Evolutionary conservation across 805 yeast species (phyloP).

Genomic region (Babjeviella inositovora): DNA sequence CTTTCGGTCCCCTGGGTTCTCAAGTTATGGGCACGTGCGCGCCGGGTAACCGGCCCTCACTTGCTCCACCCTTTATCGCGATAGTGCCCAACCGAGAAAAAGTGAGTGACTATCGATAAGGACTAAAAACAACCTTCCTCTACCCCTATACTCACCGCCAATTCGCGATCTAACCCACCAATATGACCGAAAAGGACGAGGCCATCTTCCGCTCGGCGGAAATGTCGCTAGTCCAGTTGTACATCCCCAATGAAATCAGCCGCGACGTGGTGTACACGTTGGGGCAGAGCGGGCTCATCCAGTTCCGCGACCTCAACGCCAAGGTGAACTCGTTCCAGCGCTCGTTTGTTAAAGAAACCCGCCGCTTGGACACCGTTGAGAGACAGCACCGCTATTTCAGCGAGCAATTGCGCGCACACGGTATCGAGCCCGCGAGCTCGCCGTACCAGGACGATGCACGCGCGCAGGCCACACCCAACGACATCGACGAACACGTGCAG

Average conservation of each 20-base stretch:
- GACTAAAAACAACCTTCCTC: too few relatives aligned
- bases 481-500: conserved; percentile 55
- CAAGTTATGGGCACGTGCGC: too few relatives aligned
- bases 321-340: conserved; percentile 79
- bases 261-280: conserved; percentile 74
- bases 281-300: conserved; percentile 77
- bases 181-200: conserved; percentile 19
- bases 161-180: too few relatives aligned
- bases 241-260: conserved; percentile 39
- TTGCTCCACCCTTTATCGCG: too few relatives aligned
- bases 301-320: conserved; percentile 78
- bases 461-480: too few relatives aligned
- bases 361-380: conserved; percentile 73
- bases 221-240: conserved; percentile 48
- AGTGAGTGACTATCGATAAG: too few relatives aligned
- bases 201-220: conserved; percentile 76
- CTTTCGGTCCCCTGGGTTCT: too few relatives aligned
- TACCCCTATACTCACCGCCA: too few relatives aligned
- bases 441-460: conserved; percentile 22
- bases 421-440: conserved; percentile 11
- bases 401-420: conserved; percentile 21
- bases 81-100: too few relatives aligned
- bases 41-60: too few relatives aligned
- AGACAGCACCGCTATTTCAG: conserved; percentile 57
- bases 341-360: conserved; percentile 75